A percentile compares a stretch with the other conserved stretches of the same genome.
These are phyloP conservation scores for Persicaria tinctoria DNA, from an alignment of 148 eudicot species.

Conservation along the genomic window DNA sequence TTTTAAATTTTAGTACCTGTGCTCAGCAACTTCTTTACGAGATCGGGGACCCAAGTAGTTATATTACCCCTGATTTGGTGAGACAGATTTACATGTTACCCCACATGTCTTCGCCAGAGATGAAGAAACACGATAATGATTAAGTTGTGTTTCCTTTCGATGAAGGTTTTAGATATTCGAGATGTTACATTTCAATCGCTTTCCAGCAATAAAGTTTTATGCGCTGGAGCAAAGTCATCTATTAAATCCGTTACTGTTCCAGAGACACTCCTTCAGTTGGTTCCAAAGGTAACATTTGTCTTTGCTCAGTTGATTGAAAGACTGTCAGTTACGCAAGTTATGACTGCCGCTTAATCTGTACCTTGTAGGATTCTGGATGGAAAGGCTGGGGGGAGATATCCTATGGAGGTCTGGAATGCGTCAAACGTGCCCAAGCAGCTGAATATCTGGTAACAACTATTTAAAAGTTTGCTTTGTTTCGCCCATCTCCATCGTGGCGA, in stretches of 20 bases:
- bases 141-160: background rate
- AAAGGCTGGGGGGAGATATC: conserved; percentile 99
- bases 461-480: conserved; percentile 6
- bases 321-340: background rate
- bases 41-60: conserved; percentile 83
- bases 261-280: conserved; percentile 64
- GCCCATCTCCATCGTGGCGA: background rate
- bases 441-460: conserved; percentile 63
- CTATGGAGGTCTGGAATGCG: conserved; percentile 81
- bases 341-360: background rate
- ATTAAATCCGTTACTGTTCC: conserved; percentile 35
- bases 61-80: conserved; percentile 96
- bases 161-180: conserved; percentile 66
- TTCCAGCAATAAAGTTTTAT: conserved; percentile 56
- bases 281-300: conserved; percentile 52
- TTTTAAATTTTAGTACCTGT: conserved; percentile 69
- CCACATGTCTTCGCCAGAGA: background rate
- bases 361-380: conserved; percentile 75
- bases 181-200: conserved; percentile 65
- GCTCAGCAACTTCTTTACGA: conserved; percentile 95
- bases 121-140: background rate
- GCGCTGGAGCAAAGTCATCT: conserved; percentile 90
- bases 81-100: conserved; percentile 14
- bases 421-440: conserved; percentile 81
- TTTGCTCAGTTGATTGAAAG: background rate